A percentile compares a stretch with the other conserved stretches of the same genome.
These are phyloP conservation scores for Cercospora sesami DNA, from an alignment of 2,329 filamentous ascomycete genomes.

Conservation along the genomic window DNA sequence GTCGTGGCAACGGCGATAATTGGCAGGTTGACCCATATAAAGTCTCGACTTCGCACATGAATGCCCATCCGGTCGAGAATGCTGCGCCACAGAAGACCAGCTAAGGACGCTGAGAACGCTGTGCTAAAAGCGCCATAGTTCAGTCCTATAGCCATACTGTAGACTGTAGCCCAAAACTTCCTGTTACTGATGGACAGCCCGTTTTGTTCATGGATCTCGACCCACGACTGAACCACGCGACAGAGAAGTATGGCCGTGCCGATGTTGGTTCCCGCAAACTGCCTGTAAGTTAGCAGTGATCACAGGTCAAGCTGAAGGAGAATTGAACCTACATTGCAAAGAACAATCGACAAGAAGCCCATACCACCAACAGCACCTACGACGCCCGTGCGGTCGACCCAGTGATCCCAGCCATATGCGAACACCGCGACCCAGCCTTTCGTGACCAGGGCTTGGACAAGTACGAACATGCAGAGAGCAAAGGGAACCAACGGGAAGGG, in stretches of 20 bases:
- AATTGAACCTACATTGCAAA: slow-evolving; percentile 55
- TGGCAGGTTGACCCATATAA: slow-evolving; percentile 67
- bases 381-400: slow-evolving; percentile 68
- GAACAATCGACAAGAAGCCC: slow-evolving; percentile 68
- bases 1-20: slow-evolving; percentile 70
- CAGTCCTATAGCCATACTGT: slow-evolving; percentile 71
- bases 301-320: not conserved
- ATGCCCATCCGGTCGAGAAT: slow-evolving; percentile 70
- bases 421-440: slow-evolving; percentile 75
- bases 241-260: slow-evolving; percentile 72
- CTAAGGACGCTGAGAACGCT: slow-evolving; percentile 69
- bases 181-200: slow-evolving; percentile 58
- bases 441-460: slow-evolving; percentile 70
- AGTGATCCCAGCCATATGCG: slow-evolving; percentile 71
- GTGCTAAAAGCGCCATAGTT: slow-evolving; percentile 75
- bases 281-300: not conserved
- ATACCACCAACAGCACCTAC: slow-evolving; percentile 70
- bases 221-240: slow-evolving; percentile 69
- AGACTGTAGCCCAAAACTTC: slow-evolving; percentile 72
- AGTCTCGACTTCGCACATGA: slow-evolving; percentile 62
- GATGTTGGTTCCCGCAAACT: slow-evolving; percentile 73
- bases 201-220: slow-evolving; percentile 55
- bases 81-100: slow-evolving; percentile 70
- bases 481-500: slow-evolving; percentile 70
- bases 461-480: slow-evolving; percentile 71